phyloP scores from a whole-genome alignment of 352 stramenopile genomes.

The Phytopythium cucurbitacearum region DNA sequence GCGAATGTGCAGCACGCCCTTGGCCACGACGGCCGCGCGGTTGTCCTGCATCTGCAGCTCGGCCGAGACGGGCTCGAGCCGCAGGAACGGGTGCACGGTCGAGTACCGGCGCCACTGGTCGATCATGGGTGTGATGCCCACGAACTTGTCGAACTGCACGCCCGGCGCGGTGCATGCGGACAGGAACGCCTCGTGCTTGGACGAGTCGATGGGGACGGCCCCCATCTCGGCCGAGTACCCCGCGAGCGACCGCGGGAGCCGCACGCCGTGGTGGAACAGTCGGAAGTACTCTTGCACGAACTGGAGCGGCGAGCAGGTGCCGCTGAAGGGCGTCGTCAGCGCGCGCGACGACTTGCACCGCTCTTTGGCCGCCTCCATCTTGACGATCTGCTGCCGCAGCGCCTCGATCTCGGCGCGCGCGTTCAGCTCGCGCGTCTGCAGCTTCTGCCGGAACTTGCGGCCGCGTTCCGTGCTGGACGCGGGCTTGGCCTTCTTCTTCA shows the following conservation, averaged over 20 bases:
- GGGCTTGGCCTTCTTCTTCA: neutral
- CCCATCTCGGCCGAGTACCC: neutral
- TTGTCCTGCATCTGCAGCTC: constrained; percentile 7
- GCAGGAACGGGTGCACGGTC: constrained; percentile 10
- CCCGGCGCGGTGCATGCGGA: constrained; percentile 3
- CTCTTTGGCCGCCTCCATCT: neutral
- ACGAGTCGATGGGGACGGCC: neutral
- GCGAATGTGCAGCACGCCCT: constrained; percentile 22
- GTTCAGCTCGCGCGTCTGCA: constrained; percentile 5
- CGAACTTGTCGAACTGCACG: constrained; percentile 8
- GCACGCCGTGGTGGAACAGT: constrained; percentile 14
- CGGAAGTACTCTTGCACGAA: constrained; percentile 22
- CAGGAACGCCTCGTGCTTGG: constrained; percentile 10
- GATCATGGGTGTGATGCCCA: constrained; percentile 6
- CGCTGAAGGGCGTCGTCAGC: constrained; percentile 12
- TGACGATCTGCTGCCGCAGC: constrained; percentile 7
- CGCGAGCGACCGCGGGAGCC: neutral
- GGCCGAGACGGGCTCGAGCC: constrained; percentile 11
- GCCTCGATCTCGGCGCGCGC: constrained; percentile 6
- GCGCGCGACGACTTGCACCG: neutral
- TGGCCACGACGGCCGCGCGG: constrained; percentile 12
- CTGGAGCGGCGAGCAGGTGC: constrained; percentile 14
- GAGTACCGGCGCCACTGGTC: constrained; percentile 17
- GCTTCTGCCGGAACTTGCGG: constrained; percentile 5
- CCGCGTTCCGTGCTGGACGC: constrained; percentile 5